Percentiles rank a stretch among this genome's conserved stretches.
Conservation (phyloP, 2,329 filamentous ascomycete species). For the Sphaerulina vaccinii region DNA sequence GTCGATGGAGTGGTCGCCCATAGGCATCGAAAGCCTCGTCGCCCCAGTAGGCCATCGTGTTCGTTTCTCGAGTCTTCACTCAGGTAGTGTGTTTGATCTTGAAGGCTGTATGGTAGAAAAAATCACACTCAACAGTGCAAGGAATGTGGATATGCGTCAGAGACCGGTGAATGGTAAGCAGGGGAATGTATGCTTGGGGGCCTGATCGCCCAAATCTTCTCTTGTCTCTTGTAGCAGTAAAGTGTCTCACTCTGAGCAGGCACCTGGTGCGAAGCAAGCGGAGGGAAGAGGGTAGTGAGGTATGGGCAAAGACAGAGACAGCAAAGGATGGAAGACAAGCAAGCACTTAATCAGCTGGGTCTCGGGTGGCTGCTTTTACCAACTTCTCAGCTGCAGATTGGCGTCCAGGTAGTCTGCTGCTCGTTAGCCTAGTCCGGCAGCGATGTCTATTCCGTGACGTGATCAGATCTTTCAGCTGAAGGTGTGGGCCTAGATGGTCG, state of each 20-base stretch:
- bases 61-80: neutral
- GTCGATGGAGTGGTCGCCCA: conserved; percentile 17
- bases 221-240: neutral
- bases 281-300: neutral
- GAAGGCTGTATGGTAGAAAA: too few relatives aligned
- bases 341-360: conserved; percentile 11
- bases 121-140: neutral
- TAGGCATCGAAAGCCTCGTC: conserved; percentile 26
- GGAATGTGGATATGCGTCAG: conserved; percentile 6
- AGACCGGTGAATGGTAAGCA: conserved; percentile 14
- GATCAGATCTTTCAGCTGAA: conserved; percentile 2
- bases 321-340: neutral
- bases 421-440: neutral
- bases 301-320: neutral
- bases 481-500: neutral
- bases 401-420: conserved; percentile 1
- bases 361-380: conserved; percentile 7
- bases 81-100: neutral
- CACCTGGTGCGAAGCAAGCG: neutral
- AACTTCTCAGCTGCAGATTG: conserved; percentile 12
- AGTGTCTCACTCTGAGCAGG: neutral
- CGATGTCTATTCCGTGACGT: neutral
- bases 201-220: conserved; percentile 2
- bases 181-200: conserved; percentile 2
- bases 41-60: conserved; percentile 26